Percentiles rank a stretch among this genome's conserved stretches.
Conservation (phyloP, 345 rosid species). For the Crucihimalaya himalaica region DNA sequence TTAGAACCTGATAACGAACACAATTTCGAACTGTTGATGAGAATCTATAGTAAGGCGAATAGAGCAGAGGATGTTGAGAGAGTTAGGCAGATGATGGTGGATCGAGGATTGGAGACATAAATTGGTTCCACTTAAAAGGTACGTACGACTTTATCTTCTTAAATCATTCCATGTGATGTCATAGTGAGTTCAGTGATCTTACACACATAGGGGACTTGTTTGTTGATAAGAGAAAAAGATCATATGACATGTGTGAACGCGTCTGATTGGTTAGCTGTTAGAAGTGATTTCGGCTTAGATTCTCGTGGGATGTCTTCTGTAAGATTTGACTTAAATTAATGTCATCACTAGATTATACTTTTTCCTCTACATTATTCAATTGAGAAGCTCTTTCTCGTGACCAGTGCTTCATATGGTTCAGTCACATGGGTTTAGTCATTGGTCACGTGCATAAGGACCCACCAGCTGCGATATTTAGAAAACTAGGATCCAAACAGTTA, state of each 20-base stretch:
- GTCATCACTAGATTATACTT: constrained; percentile 23
- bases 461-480: constrained; percentile 32
- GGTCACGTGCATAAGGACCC: constrained; percentile 41
- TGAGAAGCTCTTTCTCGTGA: constrained; percentile 36
- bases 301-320: constrained; percentile 37
- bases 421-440: constrained; percentile 38
- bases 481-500: constrained; percentile 33
- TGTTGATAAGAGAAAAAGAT: constrained; percentile 6
- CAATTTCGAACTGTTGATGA: constrained; percentile 72
- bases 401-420: constrained; percentile 30
- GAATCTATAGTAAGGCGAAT: constrained; percentile 55
- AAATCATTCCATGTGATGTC: constrained; percentile 14
- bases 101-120: constrained; percentile 56
- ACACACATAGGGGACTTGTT: constrained; percentile 32
- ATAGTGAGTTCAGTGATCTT: not conserved
- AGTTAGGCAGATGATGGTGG: constrained; percentile 65
- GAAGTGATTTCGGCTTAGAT: constrained; percentile 6
- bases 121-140: constrained; percentile 18
- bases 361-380: constrained; percentile 36
- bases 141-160: constrained; percentile 3
- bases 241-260: constrained; percentile 25
- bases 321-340: constrained; percentile 11
- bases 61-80: constrained; percentile 56
- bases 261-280: constrained; percentile 33
- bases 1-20: constrained; percentile 82